Evolutionary conservation across 768 basidiomycete genomes (phyloP).

Genomic region (Lentinula detonsa): DNA sequence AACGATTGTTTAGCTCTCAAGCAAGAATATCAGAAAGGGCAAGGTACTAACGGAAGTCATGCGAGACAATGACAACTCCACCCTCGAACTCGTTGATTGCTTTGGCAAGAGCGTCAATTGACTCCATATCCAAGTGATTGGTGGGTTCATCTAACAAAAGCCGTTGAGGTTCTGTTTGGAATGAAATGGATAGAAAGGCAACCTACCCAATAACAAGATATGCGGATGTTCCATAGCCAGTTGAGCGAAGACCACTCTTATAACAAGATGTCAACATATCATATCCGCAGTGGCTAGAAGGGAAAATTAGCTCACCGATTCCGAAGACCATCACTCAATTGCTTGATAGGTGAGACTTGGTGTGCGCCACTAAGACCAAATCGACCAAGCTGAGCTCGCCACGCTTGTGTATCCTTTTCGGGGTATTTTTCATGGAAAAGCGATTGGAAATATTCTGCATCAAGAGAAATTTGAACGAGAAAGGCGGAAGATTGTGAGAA

Average conservation of each 20-base stretch:
- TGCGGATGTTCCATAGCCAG: slow-evolving; percentile 97
- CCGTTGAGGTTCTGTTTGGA: neutral
- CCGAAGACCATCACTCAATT: slow-evolving; percentile 91
- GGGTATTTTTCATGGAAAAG: slow-evolving; percentile 82
- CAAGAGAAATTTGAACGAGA: slow-evolving; percentile 8
- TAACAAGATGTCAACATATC: neutral
- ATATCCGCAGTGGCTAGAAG: too few species aligned
- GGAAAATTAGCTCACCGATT: slow-evolving; percentile 61
- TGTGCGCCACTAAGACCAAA: slow-evolving; percentile 94
- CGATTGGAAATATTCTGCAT: slow-evolving; percentile 83
- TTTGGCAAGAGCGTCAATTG: slow-evolving; percentile 90
- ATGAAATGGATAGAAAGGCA: slow-evolving; percentile 13
- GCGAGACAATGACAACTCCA: slow-evolving; percentile 98
- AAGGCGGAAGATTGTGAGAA: neutral
- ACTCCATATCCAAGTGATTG: slow-evolving; percentile 97
- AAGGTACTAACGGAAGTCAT: slow-evolving; percentile 86
- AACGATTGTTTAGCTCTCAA: slow-evolving; percentile 3
- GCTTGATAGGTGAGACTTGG: slow-evolving; percentile 90
- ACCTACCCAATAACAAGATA: slow-evolving; percentile 72
- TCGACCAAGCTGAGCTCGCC: slow-evolving; percentile 91
- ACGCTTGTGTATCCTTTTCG: slow-evolving; percentile 89
- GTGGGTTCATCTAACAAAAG: slow-evolving; percentile 75
- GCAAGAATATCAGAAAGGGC: neutral
- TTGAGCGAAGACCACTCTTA: slow-evolving; percentile 91
- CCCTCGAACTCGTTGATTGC: slow-evolving; percentile 98